Conservation (phyloP, 257 asterid genomes). For the Solanum chmielewskii region DNA sequence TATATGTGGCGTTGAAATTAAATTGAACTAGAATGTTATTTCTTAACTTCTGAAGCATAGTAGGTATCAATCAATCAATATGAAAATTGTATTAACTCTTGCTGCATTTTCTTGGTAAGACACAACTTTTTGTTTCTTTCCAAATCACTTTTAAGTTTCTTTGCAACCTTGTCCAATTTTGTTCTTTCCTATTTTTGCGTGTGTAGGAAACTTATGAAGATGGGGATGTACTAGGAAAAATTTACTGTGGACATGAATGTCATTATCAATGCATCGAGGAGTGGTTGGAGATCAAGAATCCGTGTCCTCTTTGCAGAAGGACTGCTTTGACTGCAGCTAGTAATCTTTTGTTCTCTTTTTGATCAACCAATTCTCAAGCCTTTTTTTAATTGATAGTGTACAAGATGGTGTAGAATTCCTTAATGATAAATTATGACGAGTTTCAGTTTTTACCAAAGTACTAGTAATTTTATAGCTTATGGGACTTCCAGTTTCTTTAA, state of each 20-base stretch:
- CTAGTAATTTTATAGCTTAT: too few relatives aligned
- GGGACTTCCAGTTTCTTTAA: too few relatives aligned
- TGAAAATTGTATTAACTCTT: neutral
- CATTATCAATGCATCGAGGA: neutral
- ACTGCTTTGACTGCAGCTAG: neutral
- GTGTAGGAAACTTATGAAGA: neutral
- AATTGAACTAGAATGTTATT: neutral
- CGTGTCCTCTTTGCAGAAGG: neutral
- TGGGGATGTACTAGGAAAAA: neutral
- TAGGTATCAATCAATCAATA: neutral
- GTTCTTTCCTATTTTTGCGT: neutral
- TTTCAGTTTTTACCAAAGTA: neutral
- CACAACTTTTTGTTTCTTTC: neutral
- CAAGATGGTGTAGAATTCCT: neutral
- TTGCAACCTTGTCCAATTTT: neutral
- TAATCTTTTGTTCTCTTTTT: neutral
- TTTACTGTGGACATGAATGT: neutral
- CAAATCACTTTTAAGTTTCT: neutral
- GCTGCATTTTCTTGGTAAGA: neutral
- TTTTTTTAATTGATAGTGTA: neutral
- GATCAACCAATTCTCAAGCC: neutral
- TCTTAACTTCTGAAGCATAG: neutral
- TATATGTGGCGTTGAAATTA: neutral
- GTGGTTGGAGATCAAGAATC: neutral
- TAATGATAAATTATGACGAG: neutral